Conservation (phyloP, 2,329 filamentous ascomycete species). For the Colletotrichum camelliae region DNA sequence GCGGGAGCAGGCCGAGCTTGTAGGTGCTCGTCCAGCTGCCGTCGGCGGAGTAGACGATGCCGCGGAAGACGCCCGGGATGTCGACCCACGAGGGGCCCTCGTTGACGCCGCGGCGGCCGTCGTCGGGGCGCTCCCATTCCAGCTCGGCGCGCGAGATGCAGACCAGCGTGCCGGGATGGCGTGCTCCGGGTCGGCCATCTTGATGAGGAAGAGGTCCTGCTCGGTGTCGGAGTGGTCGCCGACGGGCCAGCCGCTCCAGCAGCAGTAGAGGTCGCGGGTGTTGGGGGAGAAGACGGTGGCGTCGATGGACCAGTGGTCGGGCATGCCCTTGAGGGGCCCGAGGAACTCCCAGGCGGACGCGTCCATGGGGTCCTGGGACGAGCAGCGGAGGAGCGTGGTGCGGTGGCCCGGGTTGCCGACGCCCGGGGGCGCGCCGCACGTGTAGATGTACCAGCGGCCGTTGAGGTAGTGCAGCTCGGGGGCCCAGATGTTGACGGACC, state of each 20-base stretch:
- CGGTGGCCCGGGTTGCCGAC: conserved; percentile 52
- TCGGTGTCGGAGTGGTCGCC: conserved; percentile 35
- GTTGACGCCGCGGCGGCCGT: conserved; percentile 53
- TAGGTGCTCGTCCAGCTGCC: conserved; percentile 63
- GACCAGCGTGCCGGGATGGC: conserved; percentile 46
- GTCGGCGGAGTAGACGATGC: conserved; percentile 58
- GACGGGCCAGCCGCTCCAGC: conserved; percentile 47
- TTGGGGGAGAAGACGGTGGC: conserved; percentile 56
- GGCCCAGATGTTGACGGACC: conserved; percentile 27
- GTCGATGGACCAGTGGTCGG: conserved; percentile 58
- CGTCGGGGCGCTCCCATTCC: conserved; percentile 50
- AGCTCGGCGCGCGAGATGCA: conserved; percentile 57
- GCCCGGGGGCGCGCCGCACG: conserved; percentile 50
- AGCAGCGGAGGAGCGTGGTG: conserved; percentile 40
- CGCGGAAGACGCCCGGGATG: conserved; percentile 52
- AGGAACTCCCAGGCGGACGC: conserved; percentile 56
- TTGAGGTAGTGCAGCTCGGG: conserved; percentile 26
- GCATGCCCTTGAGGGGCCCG: conserved; percentile 53
- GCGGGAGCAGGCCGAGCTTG: conserved; percentile 58
- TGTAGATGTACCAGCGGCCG: conserved; percentile 36
- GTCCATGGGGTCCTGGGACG: conserved; percentile 41
- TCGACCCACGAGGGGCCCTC: conserved; percentile 62
- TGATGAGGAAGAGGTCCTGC: conserved; percentile 27
- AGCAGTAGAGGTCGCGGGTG: conserved; percentile 54
- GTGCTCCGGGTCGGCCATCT: conserved; percentile 42